A percentile compares a stretch with the other conserved stretches of the same genome.
Conservation (phyloP, 1,139 yeast genomes). For the Kodamaea arcana region DNA sequence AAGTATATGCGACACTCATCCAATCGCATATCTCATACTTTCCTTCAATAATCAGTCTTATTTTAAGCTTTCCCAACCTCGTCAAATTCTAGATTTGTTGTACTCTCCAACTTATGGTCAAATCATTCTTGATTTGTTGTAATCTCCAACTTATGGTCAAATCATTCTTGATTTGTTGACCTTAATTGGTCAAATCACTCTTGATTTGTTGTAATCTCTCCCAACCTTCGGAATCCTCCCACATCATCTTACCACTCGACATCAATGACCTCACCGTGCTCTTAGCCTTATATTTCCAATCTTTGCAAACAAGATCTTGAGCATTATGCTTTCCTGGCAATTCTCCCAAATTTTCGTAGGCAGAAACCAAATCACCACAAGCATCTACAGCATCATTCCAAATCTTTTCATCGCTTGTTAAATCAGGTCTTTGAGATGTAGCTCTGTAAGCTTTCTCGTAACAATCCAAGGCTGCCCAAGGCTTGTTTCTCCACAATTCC, state of each 20-base stretch:
- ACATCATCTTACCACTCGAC: slow-evolving; percentile 72
- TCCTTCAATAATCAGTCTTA: no score
- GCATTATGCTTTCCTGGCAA: slow-evolving; percentile 81
- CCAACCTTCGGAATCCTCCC: slow-evolving; percentile 86
- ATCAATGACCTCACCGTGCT: slow-evolving; percentile 68
- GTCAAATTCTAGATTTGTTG: no score
- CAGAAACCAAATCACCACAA: slow-evolving; percentile 76
- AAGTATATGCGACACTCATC: no score
- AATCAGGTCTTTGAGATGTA: slow-evolving; percentile 57
- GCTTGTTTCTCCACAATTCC: slow-evolving; percentile 80
- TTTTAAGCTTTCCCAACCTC: no score
- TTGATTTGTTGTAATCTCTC: slow-evolving; percentile 55
- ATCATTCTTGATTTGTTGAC: no score
- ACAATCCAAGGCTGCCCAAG: slow-evolving; percentile 85
- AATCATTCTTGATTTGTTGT: no score
- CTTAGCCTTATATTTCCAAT: slow-evolving; percentile 85
- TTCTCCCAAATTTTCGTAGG: slow-evolving; percentile 84
- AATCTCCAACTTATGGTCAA: no score
- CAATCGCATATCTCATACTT: no score
- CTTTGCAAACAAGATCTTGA: slow-evolving; percentile 80
- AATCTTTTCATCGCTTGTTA: slow-evolving; percentile 54
- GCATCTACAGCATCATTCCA: slow-evolving; percentile 84
- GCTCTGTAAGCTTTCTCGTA: slow-evolving; percentile 87
- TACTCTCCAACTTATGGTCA: no score
- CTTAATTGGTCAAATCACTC: slow-evolving; percentile 25